A percentile compares a stretch with the other conserved stretches of the same genome.
phyloP scores from a whole-genome alignment of 768 basidiomycete species.

The Lentinula aciculospora region DNA sequence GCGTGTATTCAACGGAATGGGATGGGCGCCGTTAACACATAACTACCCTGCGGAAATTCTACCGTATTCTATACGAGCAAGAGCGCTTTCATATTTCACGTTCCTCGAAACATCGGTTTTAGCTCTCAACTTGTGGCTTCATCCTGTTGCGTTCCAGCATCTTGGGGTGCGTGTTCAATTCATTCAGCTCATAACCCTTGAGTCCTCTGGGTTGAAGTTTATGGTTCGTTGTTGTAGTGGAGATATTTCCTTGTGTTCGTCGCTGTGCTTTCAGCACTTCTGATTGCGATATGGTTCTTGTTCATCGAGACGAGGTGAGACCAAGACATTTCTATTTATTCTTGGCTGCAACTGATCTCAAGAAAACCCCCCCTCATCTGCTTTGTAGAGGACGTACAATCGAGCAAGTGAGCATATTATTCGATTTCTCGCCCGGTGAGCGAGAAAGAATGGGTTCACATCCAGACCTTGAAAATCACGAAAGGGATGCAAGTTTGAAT shows the following conservation, averaged over 20 bases:
- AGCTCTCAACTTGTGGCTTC: slow-evolving; percentile 1
- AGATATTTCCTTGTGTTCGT: slow-evolving; percentile 1
- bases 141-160: slow-evolving; percentile 1
- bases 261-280: not conserved
- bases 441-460: not conserved
- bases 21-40: slow-evolving; percentile 1
- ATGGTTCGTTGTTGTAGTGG: not conserved
- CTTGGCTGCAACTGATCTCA: not conserved
- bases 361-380: not conserved
- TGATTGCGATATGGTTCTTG: slow-evolving; percentile 1
- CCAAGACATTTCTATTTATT: not conserved
- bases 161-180: not conserved
- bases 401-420: not conserved
- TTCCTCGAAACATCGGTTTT: slow-evolving; percentile 1
- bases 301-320: slow-evolving; percentile 2
- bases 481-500: too few relatives aligned
- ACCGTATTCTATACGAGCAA: not conserved
- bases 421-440: not conserved
- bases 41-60: slow-evolving; percentile 3
- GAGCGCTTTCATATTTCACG: slow-evolving; percentile 2
- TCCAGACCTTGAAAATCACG: not conserved
- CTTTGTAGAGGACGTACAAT: not conserved
- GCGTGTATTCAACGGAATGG: slow-evolving; percentile 1
- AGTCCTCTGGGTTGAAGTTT: not conserved
- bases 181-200: too few relatives aligned